Conservation (phyloP, 805 yeast genomes). For the Teunomyces tritomae region DNA sequence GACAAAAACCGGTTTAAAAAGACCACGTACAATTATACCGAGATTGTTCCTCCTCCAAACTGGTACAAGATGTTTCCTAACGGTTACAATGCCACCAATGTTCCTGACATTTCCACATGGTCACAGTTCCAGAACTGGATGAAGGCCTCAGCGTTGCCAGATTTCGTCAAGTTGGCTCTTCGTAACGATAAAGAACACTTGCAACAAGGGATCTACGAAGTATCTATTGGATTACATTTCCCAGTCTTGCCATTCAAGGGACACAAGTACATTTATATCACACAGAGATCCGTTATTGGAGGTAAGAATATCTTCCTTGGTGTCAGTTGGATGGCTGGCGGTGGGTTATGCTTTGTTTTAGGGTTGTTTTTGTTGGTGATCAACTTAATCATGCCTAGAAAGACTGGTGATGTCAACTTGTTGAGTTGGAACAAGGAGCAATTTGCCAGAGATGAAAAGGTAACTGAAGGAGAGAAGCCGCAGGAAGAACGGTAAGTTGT, state of each 20-base stretch:
- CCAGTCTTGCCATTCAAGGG: slow-evolving; percentile 72
- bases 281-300: slow-evolving; percentile 72
- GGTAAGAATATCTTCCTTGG: slow-evolving; percentile 77
- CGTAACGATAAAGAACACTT: slow-evolving; percentile 59
- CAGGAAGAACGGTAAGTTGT: neutral
- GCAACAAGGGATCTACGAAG: slow-evolving; percentile 58
- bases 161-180: slow-evolving; percentile 49
- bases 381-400: slow-evolving; percentile 64
- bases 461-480: slow-evolving; percentile 1
- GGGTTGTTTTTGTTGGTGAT: slow-evolving; percentile 52
- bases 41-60: slow-evolving; percentile 45
- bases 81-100: slow-evolving; percentile 41
- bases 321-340: slow-evolving; percentile 70
- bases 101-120: slow-evolving; percentile 45
- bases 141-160: slow-evolving; percentile 42
- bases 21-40: slow-evolving; percentile 35
- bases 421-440: slow-evolving; percentile 68
- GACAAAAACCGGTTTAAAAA: slow-evolving; percentile 40
- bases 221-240: slow-evolving; percentile 70
- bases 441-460: slow-evolving; percentile 14
- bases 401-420: slow-evolving; percentile 65
- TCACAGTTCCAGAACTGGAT: slow-evolving; percentile 47
- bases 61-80: slow-evolving; percentile 43
- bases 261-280: slow-evolving; percentile 60
- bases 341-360: slow-evolving; percentile 62